These are phyloP conservation scores for Pseudogymnoascus sp. DNA, from an alignment of 2,329 filamentous ascomycete species.

Conservation along the genomic window DNA sequence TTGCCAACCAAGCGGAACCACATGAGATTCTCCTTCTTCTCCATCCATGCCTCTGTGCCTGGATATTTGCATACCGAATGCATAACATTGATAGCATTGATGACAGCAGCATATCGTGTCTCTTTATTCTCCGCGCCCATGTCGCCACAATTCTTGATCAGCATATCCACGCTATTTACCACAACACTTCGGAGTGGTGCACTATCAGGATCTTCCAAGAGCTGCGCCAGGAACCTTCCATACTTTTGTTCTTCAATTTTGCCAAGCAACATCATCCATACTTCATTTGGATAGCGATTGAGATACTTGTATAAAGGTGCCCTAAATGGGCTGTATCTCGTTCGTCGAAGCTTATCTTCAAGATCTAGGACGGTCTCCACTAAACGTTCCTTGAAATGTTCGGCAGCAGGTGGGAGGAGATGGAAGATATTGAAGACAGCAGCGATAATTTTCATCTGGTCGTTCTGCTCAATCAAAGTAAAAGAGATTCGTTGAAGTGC, in stretches of 20 bases:
- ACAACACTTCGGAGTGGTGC: constrained; percentile 67
- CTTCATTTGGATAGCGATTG: constrained; percentile 84
- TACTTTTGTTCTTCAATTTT: constrained; percentile 80
- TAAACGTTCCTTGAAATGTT: constrained; percentile 82
- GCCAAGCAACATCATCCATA: constrained; percentile 72
- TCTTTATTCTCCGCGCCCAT: constrained; percentile 60
- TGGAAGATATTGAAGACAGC: constrained; percentile 97
- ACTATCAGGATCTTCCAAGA: constrained; percentile 70
- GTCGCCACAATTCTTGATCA: constrained; percentile 63
- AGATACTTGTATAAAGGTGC: constrained; percentile 86
- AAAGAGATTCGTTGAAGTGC: constrained; percentile 87
- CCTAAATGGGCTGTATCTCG: constrained; percentile 85
- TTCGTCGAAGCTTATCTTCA: constrained; percentile 76
- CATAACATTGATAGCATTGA: constrained; percentile 83
- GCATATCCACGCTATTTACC: constrained; percentile 62
- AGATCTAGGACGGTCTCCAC: constrained; percentile 86
- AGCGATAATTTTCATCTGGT: constrained; percentile 88
- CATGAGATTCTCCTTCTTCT: constrained; percentile 52
- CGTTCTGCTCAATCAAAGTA: constrained; percentile 86
- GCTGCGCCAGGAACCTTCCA: constrained; percentile 84
- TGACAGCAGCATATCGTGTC: constrained; percentile 59
- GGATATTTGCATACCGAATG: constrained; percentile 66
- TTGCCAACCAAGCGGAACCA: constrained; percentile 64
- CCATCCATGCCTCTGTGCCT: constrained; percentile 63
- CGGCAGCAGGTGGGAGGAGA: constrained; percentile 82